These are phyloP conservation scores for Lasiosphaeris hirsuta DNA, from an alignment of 495 filamentous ascomycete species.

Conservation along the genomic window DNA sequence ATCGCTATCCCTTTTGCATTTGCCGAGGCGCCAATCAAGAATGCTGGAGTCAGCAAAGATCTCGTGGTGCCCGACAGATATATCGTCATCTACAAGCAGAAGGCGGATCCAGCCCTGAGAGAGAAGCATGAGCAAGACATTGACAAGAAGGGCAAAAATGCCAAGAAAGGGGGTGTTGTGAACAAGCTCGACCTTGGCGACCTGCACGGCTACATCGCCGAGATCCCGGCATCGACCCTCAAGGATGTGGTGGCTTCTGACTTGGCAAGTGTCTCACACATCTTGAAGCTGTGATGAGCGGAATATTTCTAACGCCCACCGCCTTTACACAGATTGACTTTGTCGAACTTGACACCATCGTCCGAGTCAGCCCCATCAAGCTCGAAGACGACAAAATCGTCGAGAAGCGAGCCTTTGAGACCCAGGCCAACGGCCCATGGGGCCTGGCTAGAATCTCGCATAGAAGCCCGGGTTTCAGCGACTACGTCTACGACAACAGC, in stretches of 20 bases:
- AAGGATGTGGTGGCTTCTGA: constrained; percentile 9
- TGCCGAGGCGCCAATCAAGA: constrained; percentile 12
- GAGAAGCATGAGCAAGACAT: constrained; percentile 17
- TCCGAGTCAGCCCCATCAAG: constrained; percentile 7
- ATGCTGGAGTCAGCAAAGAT: constrained; percentile 8
- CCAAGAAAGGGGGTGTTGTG: constrained; percentile 9
- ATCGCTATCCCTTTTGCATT: constrained; percentile 7
- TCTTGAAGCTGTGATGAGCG: not conserved
- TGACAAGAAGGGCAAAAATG: constrained; percentile 11
- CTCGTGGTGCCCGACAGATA: constrained; percentile 19
- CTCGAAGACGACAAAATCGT: not conserved
- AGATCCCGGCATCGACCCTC: constrained; percentile 15
- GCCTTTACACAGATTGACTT: constrained; percentile 15
- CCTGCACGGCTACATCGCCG: constrained; percentile 17
- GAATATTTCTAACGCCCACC: too few species aligned
- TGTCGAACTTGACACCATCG: constrained; percentile 19
- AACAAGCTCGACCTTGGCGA: constrained; percentile 13
- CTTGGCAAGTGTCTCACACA: not conserved
- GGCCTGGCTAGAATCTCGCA: constrained; percentile 57
- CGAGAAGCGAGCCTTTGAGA: constrained; percentile 14
- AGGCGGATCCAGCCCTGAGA: constrained; percentile 1
- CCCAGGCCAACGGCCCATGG: constrained; percentile 38
- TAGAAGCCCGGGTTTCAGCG: constrained; percentile 30
- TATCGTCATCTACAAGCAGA: constrained; percentile 27
- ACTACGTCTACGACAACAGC: constrained; percentile 36